Evolutionary conservation across 192 early-diverging fungal genomes (phyloP).

Genomic region (Linnemannia exigua): DNA sequence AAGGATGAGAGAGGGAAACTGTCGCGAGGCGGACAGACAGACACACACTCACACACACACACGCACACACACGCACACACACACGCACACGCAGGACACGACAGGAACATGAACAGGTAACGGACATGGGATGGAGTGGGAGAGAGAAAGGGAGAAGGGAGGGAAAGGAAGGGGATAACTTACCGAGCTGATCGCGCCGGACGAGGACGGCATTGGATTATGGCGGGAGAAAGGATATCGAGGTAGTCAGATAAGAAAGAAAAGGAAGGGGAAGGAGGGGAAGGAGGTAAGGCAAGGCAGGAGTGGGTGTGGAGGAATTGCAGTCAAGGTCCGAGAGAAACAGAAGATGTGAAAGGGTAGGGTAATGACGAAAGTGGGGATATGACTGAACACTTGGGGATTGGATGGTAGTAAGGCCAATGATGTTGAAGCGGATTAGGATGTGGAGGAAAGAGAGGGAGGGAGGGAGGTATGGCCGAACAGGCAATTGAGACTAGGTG

Average conservation of each 20-base stretch:
- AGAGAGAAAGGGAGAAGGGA: not conserved
- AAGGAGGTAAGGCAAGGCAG: not conserved
- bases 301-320: not conserved
- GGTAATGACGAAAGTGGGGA: conserved; percentile 2
- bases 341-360: not conserved
- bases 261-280: not conserved
- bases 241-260: not conserved
- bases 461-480: not conserved
- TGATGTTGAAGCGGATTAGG: not conserved
- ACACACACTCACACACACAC: not conserved
- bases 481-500: not conserved
- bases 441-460: not conserved
- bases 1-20: not conserved
- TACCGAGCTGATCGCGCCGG: conserved; percentile 51
- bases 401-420: not conserved
- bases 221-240: not conserved
- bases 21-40: not conserved
- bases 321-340: not conserved
- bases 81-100: not conserved
- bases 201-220: conserved; percentile 17
- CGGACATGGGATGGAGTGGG: not conserved
- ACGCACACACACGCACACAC: not conserved
- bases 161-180: not conserved
- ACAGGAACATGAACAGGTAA: not conserved
- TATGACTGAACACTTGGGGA: not conserved